Evolutionary conservation across 1,284 basidiomycete species (phyloP), one percentile per base, ranked within the genome.

Genomic region (Cryptococcus sp.): DNA sequence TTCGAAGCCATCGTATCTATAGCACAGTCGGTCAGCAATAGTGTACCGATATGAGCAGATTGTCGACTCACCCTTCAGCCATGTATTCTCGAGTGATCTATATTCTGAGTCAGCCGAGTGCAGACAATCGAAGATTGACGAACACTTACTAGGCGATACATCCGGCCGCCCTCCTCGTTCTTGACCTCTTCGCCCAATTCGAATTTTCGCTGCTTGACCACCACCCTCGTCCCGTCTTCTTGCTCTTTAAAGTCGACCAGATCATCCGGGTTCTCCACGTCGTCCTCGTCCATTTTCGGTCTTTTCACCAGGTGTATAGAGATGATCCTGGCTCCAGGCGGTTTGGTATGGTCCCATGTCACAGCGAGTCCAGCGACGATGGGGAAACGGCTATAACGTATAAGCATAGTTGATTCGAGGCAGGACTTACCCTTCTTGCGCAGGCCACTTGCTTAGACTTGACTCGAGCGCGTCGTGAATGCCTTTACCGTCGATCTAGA

Each of bases 331-430:
- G 86, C 79, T n/a, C 88, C 86, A 0, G 89, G 82, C 1, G 84
- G 83, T 27, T 58, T 58, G 13, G 60, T 82, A 42, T 91, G 93
- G 74, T 96, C 92, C 93, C 92, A 95, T 20, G 85, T 84, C 5
- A 94, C 87, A 5, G 85, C 85, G 57, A 95, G 83, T n/a, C 93
- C 93, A 16, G 91, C 88, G 30, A 95, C 81, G 22, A 93, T 83
- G 0, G 93, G 93, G 75, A 96, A 96, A 3, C 93, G 89, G 15
- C 91, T 91, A 63, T 3, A 16, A 19, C 16, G 15, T 42, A 40
- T 43, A 3, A 50, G 41, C 25, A 7, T 39, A 1, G 42, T 19
- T 17, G 13, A 13, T 3, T 17, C 13, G 41, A 20, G 3, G 17
- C 5, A 16, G 23, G 1, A 62, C 82, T 70, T 60, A 86, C 90